These are phyloP conservation scores for Cephaloascus albidus DNA, from an alignment of 805 yeast genomes.

Conservation along the genomic window DNA sequence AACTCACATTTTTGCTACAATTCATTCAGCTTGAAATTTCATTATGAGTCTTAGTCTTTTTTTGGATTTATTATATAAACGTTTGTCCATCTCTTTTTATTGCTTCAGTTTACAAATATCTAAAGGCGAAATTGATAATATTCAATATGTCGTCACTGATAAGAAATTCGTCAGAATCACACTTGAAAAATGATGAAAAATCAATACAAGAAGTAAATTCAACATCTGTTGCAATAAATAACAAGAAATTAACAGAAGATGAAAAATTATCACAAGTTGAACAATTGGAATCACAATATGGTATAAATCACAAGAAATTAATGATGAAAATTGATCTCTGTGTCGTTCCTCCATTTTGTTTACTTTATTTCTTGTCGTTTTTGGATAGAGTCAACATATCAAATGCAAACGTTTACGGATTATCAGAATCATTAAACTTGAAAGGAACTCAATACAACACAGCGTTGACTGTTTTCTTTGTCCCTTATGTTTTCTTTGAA, in stretches of 20 bases:
- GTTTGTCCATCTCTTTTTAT: too few species aligned
- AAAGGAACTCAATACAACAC: constrained; percentile 51
- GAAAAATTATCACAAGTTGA: constrained; percentile 7
- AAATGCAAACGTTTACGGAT: constrained; percentile 69
- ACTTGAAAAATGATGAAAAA: background rate
- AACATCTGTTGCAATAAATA: background rate
- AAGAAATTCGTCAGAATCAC: too few species aligned
- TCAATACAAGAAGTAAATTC: background rate
- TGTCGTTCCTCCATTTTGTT: constrained; percentile 69
- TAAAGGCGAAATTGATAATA: too few species aligned
- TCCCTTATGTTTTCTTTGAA: constrained; percentile 60
- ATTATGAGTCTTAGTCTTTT: too few species aligned
- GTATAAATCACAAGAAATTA: constrained; percentile 44
- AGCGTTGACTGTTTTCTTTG: constrained; percentile 62
- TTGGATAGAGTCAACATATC: constrained; percentile 78
- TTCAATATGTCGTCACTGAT: too few species aligned
- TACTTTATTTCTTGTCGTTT: constrained; percentile 68
- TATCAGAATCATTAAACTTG: constrained; percentile 44
- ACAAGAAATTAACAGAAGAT: background rate
- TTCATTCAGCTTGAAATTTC: too few species aligned
- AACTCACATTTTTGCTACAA: too few species aligned
- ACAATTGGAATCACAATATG: constrained; percentile 17
- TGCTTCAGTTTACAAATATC: too few species aligned
- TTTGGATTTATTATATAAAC: too few species aligned
- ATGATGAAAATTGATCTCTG: constrained; percentile 60